These are phyloP conservation scores for Fusarium sp. DNA, from an alignment of 2,329 filamentous ascomycete species.

Conservation along the genomic window DNA sequence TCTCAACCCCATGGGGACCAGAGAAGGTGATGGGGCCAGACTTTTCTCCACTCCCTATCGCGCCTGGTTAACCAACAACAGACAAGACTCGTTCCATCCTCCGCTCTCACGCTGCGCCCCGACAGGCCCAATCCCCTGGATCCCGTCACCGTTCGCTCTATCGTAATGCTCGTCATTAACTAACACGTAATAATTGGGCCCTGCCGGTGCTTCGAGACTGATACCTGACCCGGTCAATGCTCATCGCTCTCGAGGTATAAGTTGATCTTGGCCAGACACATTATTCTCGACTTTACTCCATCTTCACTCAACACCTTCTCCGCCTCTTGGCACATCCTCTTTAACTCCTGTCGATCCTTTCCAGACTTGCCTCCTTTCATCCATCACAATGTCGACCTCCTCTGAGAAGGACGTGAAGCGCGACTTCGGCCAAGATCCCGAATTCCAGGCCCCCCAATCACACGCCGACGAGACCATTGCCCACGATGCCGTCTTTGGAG, in stretches of 20 bases:
- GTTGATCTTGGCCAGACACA: not conserved
- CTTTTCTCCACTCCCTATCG: not conserved
- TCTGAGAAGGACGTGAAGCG: not conserved
- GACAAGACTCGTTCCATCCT: not conserved
- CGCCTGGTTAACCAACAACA: not conserved
- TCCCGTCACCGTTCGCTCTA: not conserved
- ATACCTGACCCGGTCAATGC: not conserved
- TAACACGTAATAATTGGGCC: not conserved
- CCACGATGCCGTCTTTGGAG: slow-evolving; percentile 3
- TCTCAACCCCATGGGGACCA: not conserved
- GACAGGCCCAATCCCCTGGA: not conserved
- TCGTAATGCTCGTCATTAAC: not conserved
- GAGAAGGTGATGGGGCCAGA: not conserved
- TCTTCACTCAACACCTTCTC: not conserved
- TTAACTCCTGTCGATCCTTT: not conserved
- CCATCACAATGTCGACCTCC: not conserved
- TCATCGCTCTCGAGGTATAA: not conserved
- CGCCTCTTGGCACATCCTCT: not conserved
- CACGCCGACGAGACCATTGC: not conserved
- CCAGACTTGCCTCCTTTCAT: not conserved
- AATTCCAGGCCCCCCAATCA: not conserved
- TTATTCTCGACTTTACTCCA: not conserved
- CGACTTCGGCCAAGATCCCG: not conserved
- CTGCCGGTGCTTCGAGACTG: not conserved
- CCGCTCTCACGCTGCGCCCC: not conserved